Evolutionary conservation across 768 basidiomycete species (phyloP), one percentile per base, ranked within the genome.

Genomic region (Amanita fuliginea): DNA sequence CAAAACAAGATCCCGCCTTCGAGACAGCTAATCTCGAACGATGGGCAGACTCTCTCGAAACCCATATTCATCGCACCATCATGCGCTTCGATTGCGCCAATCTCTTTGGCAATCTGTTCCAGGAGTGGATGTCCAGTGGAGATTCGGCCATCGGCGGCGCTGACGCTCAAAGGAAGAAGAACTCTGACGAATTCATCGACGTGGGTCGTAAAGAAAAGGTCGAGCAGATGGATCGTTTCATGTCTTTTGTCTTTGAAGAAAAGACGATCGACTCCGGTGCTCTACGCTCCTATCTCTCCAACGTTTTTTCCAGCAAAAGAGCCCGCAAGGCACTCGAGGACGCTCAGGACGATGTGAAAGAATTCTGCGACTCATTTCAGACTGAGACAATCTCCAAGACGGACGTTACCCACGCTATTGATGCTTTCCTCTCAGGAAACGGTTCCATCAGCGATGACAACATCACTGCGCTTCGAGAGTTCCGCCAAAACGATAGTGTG

Each of bases 91-190:
- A 71, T 22, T 64, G 63, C 22, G 71, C 70, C 4, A 67, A 61
- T 42, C 60, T 72, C 6, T 74, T 71, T 21, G 70, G 70, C 1
- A 67, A 55, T 22, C 61, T 74, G 10, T 66, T 71, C 52, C 68
- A 69, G 39, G 72, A 74, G 50, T 72, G 72, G 71, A 51, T 71
- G 18, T 59, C 64, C 2, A 71, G 70, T 35, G 70, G 69, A 1
- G 70, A 73, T 55, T 69, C 68, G 0, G 62, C 61, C 16, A 51
- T 63, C 36, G 55, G 55, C 26, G 46, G 42, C 16, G 24, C 60
- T 16, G 55, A 37, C n/a, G 40, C 50, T n/a, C 47, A 50, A 3
- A 52, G 50, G 19, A 47, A 13, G 28, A 18, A 34, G 24, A n/a
- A n/a, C n/a, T 26, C 24, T 21, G 18, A 11, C n/a, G 55, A 54